Conservation (phyloP, 2,329 filamentous ascomycete species). For the Epichloe gansuensis region DNA sequence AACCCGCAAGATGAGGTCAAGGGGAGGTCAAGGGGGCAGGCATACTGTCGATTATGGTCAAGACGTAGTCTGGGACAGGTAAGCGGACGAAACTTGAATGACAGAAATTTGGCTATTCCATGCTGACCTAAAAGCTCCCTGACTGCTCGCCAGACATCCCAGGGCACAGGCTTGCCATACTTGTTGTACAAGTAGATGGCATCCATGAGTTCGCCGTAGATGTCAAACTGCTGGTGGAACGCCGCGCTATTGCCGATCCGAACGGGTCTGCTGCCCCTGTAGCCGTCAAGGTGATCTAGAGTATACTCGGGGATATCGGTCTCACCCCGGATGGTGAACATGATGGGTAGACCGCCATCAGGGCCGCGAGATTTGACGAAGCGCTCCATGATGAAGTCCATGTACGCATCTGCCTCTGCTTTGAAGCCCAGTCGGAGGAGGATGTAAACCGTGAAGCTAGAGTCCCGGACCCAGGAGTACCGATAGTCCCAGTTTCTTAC, state of each 20-base stretch:
- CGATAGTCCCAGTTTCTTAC: constrained; percentile 57
- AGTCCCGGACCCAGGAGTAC: constrained; percentile 69
- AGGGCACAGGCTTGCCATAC: constrained; percentile 62
- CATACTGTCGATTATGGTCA: constrained; percentile 49
- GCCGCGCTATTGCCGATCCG: constrained; percentile 67
- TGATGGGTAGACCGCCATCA: constrained; percentile 57
- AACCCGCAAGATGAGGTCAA: neutral
- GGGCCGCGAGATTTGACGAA: constrained; percentile 47
- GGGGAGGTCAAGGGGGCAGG: neutral
- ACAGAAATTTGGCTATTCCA: neutral
- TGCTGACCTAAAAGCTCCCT: constrained; percentile 46
- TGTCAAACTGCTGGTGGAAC: constrained; percentile 65
- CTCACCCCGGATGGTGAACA: constrained; percentile 67
- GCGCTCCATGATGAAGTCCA: constrained; percentile 63
- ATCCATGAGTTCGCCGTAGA: constrained; percentile 69
- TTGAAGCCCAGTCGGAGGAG: constrained; percentile 64
- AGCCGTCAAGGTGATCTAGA: constrained; percentile 58
- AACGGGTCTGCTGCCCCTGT: constrained; percentile 56
- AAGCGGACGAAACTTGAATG: neutral
- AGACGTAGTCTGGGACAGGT: constrained; percentile 46
- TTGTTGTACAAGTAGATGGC: constrained; percentile 69
- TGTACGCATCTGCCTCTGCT: constrained; percentile 65
- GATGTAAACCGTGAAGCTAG: constrained; percentile 67
- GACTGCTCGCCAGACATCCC: constrained; percentile 63
- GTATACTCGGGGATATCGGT: constrained; percentile 62